Percentiles rank a stretch among this genome's conserved stretches.
Evolutionary conservation across 139 green algal genomes (phyloP).

Genomic region (Zygnema cylindricum): DNA sequence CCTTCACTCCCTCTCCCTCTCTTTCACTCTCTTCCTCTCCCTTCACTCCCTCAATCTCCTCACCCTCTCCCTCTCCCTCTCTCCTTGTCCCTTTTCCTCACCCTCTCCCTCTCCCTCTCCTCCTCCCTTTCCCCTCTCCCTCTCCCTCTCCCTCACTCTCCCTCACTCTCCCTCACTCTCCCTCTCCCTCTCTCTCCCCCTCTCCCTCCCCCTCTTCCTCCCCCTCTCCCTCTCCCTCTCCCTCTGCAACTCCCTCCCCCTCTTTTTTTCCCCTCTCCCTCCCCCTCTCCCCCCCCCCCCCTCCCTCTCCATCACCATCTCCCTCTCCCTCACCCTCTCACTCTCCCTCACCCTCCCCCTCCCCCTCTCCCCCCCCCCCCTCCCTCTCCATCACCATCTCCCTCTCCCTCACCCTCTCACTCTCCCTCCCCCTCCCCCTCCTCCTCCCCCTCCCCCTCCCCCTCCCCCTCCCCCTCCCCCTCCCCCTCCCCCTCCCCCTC

Average conservation of each 20-base stretch:
- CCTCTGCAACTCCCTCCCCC: neutral
- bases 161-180: neutral
- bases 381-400: neutral
- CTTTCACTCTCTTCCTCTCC: conserved; percentile 1
- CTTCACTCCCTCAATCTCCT: neutral
- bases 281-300: conserved; percentile 18
- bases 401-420: neutral
- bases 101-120: no score
- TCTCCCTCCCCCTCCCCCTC: neutral
- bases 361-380: neutral
- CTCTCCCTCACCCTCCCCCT: neutral
- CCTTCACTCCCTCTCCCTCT: neutral
- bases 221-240: neutral
- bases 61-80: neutral
- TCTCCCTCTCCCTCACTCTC: neutral
- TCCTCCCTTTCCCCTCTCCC: neutral
- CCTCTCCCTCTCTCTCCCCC: neutral
- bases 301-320: conserved; percentile 11
- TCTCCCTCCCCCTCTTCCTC: neutral
- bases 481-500: neutral
- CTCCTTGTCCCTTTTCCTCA: no score
- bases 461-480: neutral
- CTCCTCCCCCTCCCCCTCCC: neutral
- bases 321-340: neutral
- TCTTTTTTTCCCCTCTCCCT: neutral